Base-by-base conservation (phyloP, 1,284 basidiomycete species). In the Trametes versicolor region DNA sequence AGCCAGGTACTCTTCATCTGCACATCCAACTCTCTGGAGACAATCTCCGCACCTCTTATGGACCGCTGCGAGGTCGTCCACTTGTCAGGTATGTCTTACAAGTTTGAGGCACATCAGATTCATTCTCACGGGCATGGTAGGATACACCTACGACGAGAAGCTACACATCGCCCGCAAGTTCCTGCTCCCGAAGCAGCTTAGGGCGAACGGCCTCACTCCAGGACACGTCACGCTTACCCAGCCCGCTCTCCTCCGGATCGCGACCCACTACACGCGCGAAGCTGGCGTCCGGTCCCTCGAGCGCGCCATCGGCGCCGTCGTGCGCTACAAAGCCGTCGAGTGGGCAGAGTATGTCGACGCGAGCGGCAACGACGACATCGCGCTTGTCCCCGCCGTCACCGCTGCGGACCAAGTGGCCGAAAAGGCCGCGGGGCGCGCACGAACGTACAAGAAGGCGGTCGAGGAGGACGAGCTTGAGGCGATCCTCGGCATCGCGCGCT, bases 211-310 rank as follows among this genome's bases (percentile, higher is more conserved):
- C 5, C 83, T 92, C 61, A 82, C 83, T 10, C 77, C 82, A 0
- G 71, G 75, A 21, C 74, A 78, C 43, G 65, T 80, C 50, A 64
- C 62, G 19, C 63, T 79, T 43, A 86, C 85, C 0, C 92, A 96
- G 63, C 84, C 87, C 2, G 88, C 91, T 0, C 76, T 97, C 39
- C 78, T 90, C 66, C 85, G 87, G 59, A 84, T 96, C 58, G 90
- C 91, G 36, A 92, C 89, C 15, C 81, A 86, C 29, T 96, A 96
- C 74, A 96, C 95, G 1, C 85, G 90, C 12, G 94, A 98, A 78
- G 96, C 96, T 0, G 96, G 97, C 34, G 96, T 98, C n/a, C 87
- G 96, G 34, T 91, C 89, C 32, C 85, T 98, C 13, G 96, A 98
- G 75, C 87, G 97, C 6, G 88, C 94, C 13, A 90, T 98, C 52